A percentile compares a stretch with the other conserved stretches of the same genome.
Evolutionary conservation across 768 basidiomycete genomes (phyloP).

Genomic region (Cubamyces sp.): DNA sequence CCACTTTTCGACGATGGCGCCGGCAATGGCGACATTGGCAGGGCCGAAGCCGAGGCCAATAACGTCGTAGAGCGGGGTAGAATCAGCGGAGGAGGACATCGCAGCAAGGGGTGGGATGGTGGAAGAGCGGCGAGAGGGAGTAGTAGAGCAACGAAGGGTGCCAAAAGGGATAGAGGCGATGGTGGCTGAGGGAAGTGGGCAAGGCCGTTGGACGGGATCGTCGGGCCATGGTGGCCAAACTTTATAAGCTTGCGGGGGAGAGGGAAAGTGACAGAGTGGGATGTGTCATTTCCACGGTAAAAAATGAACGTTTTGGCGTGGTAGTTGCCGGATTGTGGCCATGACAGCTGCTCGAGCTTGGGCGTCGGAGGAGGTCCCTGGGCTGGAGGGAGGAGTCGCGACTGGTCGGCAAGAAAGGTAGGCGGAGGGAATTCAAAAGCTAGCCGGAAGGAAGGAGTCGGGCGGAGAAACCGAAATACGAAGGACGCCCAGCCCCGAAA

Average conservation of each 20-base stretch:
- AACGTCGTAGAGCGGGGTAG: slow-evolving; percentile 42
- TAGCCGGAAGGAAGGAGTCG: background rate
- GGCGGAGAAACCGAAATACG: slow-evolving; percentile 16
- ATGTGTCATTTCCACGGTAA: slow-evolving; percentile 14
- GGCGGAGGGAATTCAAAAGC: background rate
- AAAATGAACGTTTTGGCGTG: background rate
- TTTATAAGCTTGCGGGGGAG: slow-evolving; percentile 17
- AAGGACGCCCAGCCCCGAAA: slow-evolving; percentile 3
- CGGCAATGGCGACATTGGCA: slow-evolving; percentile 54
- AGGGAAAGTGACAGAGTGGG: slow-evolving; percentile 5
- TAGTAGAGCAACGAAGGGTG: no score
- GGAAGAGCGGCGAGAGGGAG: background rate
- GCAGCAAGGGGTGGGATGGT: background rate
- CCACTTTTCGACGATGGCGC: slow-evolving; percentile 52
- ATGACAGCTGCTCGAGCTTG: background rate
- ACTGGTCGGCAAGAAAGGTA: background rate
- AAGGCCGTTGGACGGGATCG: slow-evolving; percentile 10
- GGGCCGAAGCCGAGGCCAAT: slow-evolving; percentile 58
- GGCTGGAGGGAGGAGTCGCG: no score
- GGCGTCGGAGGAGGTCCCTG: no score
- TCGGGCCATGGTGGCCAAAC: slow-evolving; percentile 7
- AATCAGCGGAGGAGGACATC: slow-evolving; percentile 9
- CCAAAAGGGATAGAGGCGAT: no score
- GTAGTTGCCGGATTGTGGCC: background rate
- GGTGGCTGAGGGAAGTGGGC: slow-evolving; percentile 7